Conservation (phyloP, 1,139 yeast genomes). For the Zygoascus sp. region DNA sequence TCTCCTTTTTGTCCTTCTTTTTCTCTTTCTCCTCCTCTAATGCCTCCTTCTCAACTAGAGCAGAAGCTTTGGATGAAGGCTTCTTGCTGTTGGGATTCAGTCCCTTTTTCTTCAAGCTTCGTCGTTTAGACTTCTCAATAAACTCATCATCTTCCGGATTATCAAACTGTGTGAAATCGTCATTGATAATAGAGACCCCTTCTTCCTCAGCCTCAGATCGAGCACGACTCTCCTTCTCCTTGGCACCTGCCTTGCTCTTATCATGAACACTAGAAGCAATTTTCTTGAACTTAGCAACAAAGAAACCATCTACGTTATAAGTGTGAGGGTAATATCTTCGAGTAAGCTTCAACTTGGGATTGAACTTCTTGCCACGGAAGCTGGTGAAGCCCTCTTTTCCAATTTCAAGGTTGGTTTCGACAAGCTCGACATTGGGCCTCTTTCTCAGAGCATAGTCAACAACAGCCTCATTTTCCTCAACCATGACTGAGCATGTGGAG, state of each 20-base stretch:
- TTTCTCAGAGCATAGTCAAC: conserved; percentile 97
- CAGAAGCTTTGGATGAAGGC: background rate
- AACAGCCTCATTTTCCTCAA: conserved; percentile 97
- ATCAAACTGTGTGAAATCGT: conserved; percentile 80
- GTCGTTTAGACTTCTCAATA: conserved; percentile 69
- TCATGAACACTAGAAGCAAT: conserved; percentile 67
- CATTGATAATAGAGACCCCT: conserved; percentile 72
- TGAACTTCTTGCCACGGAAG: conserved; percentile 88
- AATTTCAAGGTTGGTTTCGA: conserved; percentile 87
- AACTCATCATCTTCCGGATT: conserved; percentile 69
- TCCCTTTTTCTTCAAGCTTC: conserved; percentile 74
- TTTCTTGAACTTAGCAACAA: conserved; percentile 93
- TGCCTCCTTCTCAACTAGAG: background rate
- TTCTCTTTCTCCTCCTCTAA: background rate
- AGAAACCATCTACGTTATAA: conserved; percentile 97
- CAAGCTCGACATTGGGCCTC: conserved; percentile 93
- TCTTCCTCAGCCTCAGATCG: conserved; percentile 64
- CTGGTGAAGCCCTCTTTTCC: conserved; percentile 96
- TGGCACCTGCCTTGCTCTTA: conserved; percentile 78
- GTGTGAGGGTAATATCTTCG: conserved; percentile 98
- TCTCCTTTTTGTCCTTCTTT: conserved; percentile 4
- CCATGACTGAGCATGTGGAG: conserved; percentile 97
- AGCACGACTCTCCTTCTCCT: conserved; percentile 76
- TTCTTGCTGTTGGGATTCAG: conserved; percentile 53
- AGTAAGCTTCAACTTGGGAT: conserved; percentile 69